Percentiles rank a stretch among this genome's conserved stretches.
Evolutionary conservation across 208 protist species (phyloP).

Genomic region (Leishmania tropica): DNA sequence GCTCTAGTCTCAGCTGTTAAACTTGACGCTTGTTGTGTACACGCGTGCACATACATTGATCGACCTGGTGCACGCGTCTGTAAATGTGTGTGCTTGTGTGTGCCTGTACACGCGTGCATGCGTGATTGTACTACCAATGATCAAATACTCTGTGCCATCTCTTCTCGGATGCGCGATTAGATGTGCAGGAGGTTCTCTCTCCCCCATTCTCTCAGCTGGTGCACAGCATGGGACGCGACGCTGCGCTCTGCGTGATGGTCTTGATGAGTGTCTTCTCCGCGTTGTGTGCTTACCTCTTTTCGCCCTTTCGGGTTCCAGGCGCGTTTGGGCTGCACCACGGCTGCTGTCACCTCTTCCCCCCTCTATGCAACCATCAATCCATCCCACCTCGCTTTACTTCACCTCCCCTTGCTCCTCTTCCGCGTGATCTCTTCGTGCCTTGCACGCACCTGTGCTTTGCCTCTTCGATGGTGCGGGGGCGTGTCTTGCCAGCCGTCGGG

Average conservation of each 20-base stretch:
- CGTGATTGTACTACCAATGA: not conserved
- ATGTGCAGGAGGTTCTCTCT: not conserved
- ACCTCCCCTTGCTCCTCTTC: not conserved
- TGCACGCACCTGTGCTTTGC: not conserved
- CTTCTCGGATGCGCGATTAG: not conserved
- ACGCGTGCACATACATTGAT: not conserved
- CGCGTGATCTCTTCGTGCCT: not conserved
- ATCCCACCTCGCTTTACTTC: not conserved
- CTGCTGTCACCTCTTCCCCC: not conserved
- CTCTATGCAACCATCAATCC: not conserved
- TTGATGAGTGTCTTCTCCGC: conserved; percentile 2
- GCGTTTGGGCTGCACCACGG: conserved; percentile 2
- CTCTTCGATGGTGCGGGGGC: not conserved
- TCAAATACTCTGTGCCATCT: not conserved
- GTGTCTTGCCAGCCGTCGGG: not conserved
- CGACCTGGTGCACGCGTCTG: not conserved
- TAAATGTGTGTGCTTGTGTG: not conserved
- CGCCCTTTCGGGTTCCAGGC: not conserved
- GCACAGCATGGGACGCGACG: not conserved
- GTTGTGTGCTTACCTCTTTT: conserved; percentile 8
- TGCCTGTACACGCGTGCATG: not conserved
- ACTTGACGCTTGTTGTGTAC: not conserved
- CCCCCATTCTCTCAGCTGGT: not conserved
- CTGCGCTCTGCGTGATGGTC: not conserved
- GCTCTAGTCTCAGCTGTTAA: conserved; percentile 23